These are phyloP conservation scores for Termitomyces sp. DNA, from an alignment of 768 basidiomycete genomes.

Conservation along the genomic window DNA sequence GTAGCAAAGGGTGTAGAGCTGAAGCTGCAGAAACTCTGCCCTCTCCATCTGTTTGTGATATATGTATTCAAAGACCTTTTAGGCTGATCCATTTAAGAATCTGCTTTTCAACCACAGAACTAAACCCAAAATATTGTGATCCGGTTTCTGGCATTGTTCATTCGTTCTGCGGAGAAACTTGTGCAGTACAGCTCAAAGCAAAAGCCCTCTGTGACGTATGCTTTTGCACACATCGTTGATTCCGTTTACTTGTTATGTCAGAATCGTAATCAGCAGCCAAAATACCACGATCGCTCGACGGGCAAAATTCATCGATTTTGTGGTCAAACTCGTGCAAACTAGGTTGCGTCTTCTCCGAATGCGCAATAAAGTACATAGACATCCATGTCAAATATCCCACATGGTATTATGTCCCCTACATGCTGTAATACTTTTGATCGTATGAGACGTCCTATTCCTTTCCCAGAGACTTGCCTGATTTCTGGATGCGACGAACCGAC, in stretches of 20 bases:
- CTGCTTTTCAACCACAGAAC: not conserved
- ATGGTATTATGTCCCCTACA: not conserved
- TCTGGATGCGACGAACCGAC: not conserved
- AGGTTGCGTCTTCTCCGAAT: not conserved
- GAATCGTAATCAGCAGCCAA: slow-evolving; percentile 61
- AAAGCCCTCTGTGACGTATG: slow-evolving; percentile 41
- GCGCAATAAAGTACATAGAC: not conserved
- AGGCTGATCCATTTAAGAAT: not conserved
- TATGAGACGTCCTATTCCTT: not conserved
- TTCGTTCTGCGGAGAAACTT: slow-evolving; percentile 1
- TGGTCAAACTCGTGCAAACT: slow-evolving; percentile 53
- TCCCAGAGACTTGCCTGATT: not conserved
- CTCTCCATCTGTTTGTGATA: not conserved
- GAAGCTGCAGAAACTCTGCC: not conserved
- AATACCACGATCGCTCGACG: slow-evolving; percentile 48
- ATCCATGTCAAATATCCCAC: not conserved
- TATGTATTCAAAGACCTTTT: not conserved
- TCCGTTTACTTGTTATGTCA: slow-evolving; percentile 15
- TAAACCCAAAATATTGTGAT: not conserved
- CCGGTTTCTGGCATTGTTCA: not conserved
- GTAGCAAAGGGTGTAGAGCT: not conserved
- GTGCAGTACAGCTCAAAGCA: not conserved
- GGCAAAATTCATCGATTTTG: slow-evolving; percentile 48
- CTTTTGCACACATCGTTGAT: not conserved
- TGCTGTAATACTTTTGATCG: not conserved